These are phyloP conservation scores for Globisporangium emineosum DNA, from an alignment of 352 stramenopile species.

Conservation along the genomic window DNA sequence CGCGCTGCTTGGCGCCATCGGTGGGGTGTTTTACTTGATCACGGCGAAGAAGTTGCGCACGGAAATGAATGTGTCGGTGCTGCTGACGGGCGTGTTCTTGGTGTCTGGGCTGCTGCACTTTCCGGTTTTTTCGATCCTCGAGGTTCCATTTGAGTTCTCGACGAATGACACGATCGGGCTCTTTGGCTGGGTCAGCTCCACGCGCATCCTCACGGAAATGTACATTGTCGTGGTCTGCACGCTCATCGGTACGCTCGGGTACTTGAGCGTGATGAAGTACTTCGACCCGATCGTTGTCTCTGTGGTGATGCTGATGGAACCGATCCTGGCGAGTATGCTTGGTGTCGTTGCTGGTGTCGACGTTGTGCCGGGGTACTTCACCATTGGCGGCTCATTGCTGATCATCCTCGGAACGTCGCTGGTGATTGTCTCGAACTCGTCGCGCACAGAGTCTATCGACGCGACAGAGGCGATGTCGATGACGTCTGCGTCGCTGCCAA, in stretches of 20 bases:
- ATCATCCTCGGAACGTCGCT: slow-evolving; percentile 69
- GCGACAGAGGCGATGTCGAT: slow-evolving; percentile 61
- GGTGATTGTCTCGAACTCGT: slow-evolving; percentile 73
- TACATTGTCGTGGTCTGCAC: slow-evolving; percentile 88
- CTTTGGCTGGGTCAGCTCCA: slow-evolving; percentile 82
- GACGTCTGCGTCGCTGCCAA: slow-evolving; percentile 2
- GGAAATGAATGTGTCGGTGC: slow-evolving; percentile 60
- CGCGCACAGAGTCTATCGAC: slow-evolving; percentile 40
- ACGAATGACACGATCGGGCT: slow-evolving; percentile 67
- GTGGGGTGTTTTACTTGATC: slow-evolving; percentile 72
- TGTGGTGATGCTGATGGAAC: slow-evolving; percentile 89
- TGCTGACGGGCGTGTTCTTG: slow-evolving; percentile 70
- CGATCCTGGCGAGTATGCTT: slow-evolving; percentile 72
- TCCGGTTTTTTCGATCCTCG: slow-evolving; percentile 54
- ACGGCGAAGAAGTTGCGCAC: slow-evolving; percentile 67
- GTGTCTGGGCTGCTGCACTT: slow-evolving; percentile 66
- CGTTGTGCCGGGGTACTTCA: slow-evolving; percentile 68
- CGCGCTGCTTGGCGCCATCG: slow-evolving; percentile 64
- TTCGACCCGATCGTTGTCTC: slow-evolving; percentile 89
- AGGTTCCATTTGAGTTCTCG: slow-evolving; percentile 69
- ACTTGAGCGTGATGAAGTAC: slow-evolving; percentile 90
- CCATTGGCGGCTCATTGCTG: slow-evolving; percentile 53
- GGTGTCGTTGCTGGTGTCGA: slow-evolving; percentile 73
- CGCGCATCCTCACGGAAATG: slow-evolving; percentile 62
- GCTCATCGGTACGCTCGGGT: slow-evolving; percentile 81